phyloP scores from a whole-genome alignment of 805 yeast genomes.

The Hyphopichia homilentoma region DNA sequence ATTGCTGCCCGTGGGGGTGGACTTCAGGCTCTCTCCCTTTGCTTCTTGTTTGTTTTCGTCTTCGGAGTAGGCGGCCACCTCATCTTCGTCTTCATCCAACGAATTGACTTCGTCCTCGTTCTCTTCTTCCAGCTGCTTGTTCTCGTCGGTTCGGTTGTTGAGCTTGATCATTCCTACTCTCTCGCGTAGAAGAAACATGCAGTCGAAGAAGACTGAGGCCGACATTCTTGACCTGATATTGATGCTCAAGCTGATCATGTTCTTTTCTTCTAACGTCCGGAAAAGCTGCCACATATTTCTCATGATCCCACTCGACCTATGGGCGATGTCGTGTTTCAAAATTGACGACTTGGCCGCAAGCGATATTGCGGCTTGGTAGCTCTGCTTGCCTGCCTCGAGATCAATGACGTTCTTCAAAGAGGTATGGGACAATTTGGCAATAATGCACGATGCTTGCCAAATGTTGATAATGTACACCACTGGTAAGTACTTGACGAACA shows the following conservation, averaged over 20 bases:
- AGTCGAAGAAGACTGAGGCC: conserved; percentile 90
- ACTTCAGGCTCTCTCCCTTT: conserved; percentile 20
- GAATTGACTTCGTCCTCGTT: conserved; percentile 23
- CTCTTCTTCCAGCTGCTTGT: conserved; percentile 21
- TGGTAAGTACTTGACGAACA: conserved; percentile 75
- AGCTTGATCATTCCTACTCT: conserved; percentile 80
- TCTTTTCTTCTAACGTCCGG: conserved; percentile 58
- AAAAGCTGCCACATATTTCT: conserved; percentile 89
- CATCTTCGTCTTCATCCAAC: conserved; percentile 18
- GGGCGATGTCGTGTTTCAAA: conserved; percentile 87
- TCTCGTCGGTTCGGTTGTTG: conserved; percentile 32
- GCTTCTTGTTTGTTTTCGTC: conserved; percentile 9
- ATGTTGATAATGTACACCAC: conserved; percentile 75
- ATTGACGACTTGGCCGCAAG: conserved; percentile 78
- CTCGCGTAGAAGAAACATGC: conserved; percentile 77
- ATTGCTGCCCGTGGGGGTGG: conserved; percentile 36
- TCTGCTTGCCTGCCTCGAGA: conserved; percentile 63
- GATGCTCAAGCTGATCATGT: conserved; percentile 39
- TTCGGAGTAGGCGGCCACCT: conserved; percentile 20
- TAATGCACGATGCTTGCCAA: conserved; percentile 90
- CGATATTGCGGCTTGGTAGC: conserved; percentile 63
- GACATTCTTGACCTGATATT: conserved; percentile 81
- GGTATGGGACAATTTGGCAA: conserved; percentile 76
- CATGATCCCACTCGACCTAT: conserved; percentile 91
- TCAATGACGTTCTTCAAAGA: conserved; percentile 65